A percentile compares a stretch with the other conserved stretches of the same genome.
Evolutionary conservation across 2,329 filamentous ascomycete species (phyloP).

Genomic region (Dothistroma septosporum): DNA sequence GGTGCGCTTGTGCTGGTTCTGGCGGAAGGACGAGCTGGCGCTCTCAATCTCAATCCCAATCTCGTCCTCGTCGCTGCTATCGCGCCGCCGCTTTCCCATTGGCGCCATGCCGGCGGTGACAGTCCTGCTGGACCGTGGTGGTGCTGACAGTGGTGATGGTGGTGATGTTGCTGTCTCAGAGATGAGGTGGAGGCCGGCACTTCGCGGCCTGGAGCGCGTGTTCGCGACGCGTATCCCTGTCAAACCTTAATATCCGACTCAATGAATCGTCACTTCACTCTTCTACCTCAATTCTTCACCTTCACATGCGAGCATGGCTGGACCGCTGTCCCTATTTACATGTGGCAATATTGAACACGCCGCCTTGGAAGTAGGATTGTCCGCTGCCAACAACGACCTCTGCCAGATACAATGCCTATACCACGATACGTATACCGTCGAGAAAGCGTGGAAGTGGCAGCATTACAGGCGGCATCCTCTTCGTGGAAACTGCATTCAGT

Average conservation of each 20-base stretch:
- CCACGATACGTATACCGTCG: too few species aligned
- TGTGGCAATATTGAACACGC: too few species aligned
- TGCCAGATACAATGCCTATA: too few species aligned
- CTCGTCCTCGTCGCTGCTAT: slow-evolving; percentile 21
- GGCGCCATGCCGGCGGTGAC: slow-evolving; percentile 17
- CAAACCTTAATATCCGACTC: not conserved
- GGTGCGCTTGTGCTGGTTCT: slow-evolving; percentile 27
- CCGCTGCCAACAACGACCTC: not conserved
- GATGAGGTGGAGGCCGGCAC: not conserved
- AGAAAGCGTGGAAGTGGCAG: too few species aligned
- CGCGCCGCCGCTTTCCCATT: slow-evolving; percentile 13
- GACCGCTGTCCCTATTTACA: too few species aligned
- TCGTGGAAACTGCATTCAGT: too few species aligned
- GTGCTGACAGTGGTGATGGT: slow-evolving; percentile 4
- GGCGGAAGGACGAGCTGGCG: slow-evolving; percentile 30
- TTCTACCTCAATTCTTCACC: not conserved
- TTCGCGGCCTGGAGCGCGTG: not conserved
- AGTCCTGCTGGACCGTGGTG: slow-evolving; percentile 25
- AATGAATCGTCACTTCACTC: not conserved
- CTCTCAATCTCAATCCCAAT: slow-evolving; percentile 28
- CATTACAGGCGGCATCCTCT: too few species aligned
- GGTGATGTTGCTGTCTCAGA: slow-evolving; percentile 1
- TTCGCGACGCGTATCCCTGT: not conserved
- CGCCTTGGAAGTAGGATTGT: too few species aligned
- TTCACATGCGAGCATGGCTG: not conserved